Percentiles rank a stretch among this genome's conserved stretches.
Conservation (phyloP, 2,329 filamentous ascomycete genomes). For the Sporothrix humicola region DNA sequence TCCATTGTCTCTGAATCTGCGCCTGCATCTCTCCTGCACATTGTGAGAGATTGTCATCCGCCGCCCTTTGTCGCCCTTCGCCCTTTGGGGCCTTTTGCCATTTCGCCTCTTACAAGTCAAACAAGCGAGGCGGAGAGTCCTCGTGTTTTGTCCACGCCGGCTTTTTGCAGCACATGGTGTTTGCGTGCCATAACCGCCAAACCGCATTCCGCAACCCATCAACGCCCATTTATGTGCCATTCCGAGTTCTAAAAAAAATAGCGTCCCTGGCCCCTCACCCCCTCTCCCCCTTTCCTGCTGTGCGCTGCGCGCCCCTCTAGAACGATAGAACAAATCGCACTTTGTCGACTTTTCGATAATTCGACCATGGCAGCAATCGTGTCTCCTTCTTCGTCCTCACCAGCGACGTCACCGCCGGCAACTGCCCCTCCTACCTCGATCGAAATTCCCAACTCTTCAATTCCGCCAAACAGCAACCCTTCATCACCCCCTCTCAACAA, state of each 20-base stretch:
- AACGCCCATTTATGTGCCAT: slow-evolving; percentile 18
- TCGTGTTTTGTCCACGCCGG: slow-evolving; percentile 20
- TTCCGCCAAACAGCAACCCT: not conserved
- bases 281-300: slow-evolving; percentile 26
- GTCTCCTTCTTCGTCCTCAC: slow-evolving; percentile 60
- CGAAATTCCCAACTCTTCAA: not conserved
- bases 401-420: slow-evolving; percentile 59
- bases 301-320: slow-evolving; percentile 25
- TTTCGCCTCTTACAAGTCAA: slow-evolving; percentile 25
- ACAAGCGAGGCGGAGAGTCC: slow-evolving; percentile 24
- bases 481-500: slow-evolving; percentile 48
- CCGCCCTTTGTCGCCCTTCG: not conserved
- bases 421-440: not conserved
- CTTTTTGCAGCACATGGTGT: slow-evolving; percentile 28
- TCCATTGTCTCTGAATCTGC: slow-evolving; percentile 19
- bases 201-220: not conserved
- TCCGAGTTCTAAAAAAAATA: slow-evolving; percentile 31
- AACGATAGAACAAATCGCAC: not conserved
- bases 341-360: slow-evolving; percentile 2
- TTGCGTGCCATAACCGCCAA: slow-evolving; percentile 8
- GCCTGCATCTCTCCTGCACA: not conserved
- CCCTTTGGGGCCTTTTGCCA: not conserved
- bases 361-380: slow-evolving; percentile 58
- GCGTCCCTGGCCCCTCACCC: slow-evolving; percentile 35
- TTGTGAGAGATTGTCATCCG: not conserved